Base-by-base conservation (phyloP, 2,329 filamentous ascomycete species). In the Xylaria sp. region DNA sequence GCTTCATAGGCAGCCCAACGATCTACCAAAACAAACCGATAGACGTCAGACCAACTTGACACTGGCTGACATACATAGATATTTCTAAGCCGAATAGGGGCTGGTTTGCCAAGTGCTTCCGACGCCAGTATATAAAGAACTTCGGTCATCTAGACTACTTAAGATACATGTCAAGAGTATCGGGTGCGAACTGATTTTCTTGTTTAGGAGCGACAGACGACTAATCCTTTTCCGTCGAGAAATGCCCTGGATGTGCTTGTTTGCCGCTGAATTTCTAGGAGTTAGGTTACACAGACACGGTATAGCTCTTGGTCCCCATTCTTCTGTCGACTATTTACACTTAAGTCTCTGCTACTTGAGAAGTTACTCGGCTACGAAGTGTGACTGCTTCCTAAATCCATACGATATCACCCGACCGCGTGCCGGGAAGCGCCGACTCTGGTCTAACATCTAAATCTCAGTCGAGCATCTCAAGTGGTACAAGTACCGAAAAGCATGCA, bases 41-140 rank as follows among this genome's bases (percentile, higher is more conserved):
- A 9, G 34, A 37, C 34, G 34, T 9, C 34, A 37, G 34, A 37
- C 10, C 2, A 37, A 37, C 34, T 10, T 37, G 34, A 37, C 34
- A 37, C 34, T 37, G 1, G 34, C 34, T 37, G 7, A 37, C 28
- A 28, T 28, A 4, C 5, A 28, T 28, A 28, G 28, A 28, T 28
- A 28, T 28, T n/a, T 18, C 8, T 13, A 25, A 18, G 12, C 28
- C 12, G 10, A 9, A 25, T 44, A 58, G 20, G 37, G 37, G 20
- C 15, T 58, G n/a, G 55, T 44, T 28, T 28, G 37, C 55, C 55
- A 58, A 58, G 55, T 58, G 5, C 10, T 58, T 54, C 39, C 37
- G 20, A 18, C 5, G 28, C 3, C 0, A 28, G 25, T n/a, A 32
- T 6, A 12, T 18, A 54, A 34, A 4, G 23, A 28, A 18, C 13